Conservation (phyloP, 192 early-diverging fungal genomes). For the Gorgonomyces haynaldii region DNA sequence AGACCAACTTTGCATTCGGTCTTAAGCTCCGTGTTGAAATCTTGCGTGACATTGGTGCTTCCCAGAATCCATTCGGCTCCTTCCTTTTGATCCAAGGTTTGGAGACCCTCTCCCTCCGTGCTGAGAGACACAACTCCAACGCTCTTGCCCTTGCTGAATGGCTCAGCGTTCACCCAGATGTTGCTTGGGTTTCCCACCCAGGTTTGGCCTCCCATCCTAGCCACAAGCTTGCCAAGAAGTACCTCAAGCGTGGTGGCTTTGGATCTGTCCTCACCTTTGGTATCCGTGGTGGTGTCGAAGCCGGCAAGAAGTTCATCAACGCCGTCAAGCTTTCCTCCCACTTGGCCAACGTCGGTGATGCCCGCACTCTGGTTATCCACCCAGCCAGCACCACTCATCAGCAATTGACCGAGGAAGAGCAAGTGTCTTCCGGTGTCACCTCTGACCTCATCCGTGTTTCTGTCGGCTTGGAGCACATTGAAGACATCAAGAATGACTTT, state of each 20-base stretch:
- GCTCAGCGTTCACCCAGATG: conserved; percentile 58
- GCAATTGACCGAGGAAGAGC: conserved; percentile 75
- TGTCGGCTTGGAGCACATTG: conserved; percentile 70
- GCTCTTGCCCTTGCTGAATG: conserved; percentile 67
- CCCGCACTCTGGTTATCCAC: conserved; percentile 77
- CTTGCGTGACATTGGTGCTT: conserved; percentile 77
- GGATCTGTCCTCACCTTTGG: conserved; percentile 79
- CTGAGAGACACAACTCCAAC: conserved; percentile 74
- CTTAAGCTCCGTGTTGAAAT: conserved; percentile 73
- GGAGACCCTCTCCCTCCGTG: conserved; percentile 83
- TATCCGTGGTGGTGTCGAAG: conserved; percentile 31
- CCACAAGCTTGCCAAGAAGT: conserved; percentile 71
- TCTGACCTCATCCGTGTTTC: conserved; percentile 72
- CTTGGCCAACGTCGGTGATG: conserved; percentile 91
- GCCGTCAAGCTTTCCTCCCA: conserved; percentile 72
- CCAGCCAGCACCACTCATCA: conserved; percentile 79
- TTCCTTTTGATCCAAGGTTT: conserved; percentile 83
- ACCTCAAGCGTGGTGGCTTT: conserved; percentile 63
- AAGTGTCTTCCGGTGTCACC: conserved; percentile 61
- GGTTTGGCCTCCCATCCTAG: conserved; percentile 68
- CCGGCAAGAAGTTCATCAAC: conserved; percentile 63
- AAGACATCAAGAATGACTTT: conserved; percentile 46
- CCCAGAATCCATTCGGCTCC: conserved; percentile 74
- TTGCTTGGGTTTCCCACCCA: conserved; percentile 81
- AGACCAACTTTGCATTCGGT: conserved; percentile 54